A percentile compares a stretch with the other conserved stretches of the same genome.
phyloP scores from a whole-genome alignment of 768 basidiomycete species.

The Hygrophoropsis aurantiaca region DNA sequence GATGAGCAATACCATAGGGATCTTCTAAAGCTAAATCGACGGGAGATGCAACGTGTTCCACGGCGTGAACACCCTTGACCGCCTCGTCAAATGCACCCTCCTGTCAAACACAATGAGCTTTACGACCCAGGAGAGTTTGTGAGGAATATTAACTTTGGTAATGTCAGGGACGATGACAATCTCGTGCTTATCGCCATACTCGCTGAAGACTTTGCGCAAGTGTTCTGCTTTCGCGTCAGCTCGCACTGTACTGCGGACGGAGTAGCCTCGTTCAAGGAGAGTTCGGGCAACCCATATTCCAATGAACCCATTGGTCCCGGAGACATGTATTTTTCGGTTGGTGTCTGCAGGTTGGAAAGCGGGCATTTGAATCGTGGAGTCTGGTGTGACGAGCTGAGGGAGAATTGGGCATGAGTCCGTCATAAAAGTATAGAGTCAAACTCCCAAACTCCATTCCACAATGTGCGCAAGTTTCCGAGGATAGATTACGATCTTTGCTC shows the following conservation, averaged over 20 bases:
- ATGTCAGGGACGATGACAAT: conserved; percentile 44
- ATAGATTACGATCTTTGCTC: no score
- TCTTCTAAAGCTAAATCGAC: conserved; percentile 24
- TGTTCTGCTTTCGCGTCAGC: conserved; percentile 39
- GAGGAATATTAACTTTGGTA: conserved; percentile 23
- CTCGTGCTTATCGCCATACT: conserved; percentile 26
- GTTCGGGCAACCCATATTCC: conserved; percentile 9
- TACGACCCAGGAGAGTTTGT: background rate
- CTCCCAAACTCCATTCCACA: no score
- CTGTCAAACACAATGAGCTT: conserved; percentile 4
- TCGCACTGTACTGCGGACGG: conserved; percentile 44
- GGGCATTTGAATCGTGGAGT: no score
- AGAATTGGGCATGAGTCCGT: no score
- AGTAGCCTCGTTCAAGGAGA: conserved; percentile 14
- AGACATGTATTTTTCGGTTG: conserved; percentile 5
- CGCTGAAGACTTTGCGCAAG: conserved; percentile 33
- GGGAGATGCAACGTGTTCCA: conserved; percentile 38
- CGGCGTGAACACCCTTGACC: conserved; percentile 43
- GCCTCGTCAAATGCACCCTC: conserved; percentile 44
- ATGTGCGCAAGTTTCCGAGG: no score
- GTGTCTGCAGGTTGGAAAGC: background rate
- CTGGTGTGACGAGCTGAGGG: no score
- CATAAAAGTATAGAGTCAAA: no score
- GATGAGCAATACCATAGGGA: conserved; percentile 24
- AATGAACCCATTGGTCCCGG: conserved; percentile 14